Base-by-base conservation (phyloP, 2,329 filamentous ascomycete species). In the Gyromitra esculenta region DNA sequence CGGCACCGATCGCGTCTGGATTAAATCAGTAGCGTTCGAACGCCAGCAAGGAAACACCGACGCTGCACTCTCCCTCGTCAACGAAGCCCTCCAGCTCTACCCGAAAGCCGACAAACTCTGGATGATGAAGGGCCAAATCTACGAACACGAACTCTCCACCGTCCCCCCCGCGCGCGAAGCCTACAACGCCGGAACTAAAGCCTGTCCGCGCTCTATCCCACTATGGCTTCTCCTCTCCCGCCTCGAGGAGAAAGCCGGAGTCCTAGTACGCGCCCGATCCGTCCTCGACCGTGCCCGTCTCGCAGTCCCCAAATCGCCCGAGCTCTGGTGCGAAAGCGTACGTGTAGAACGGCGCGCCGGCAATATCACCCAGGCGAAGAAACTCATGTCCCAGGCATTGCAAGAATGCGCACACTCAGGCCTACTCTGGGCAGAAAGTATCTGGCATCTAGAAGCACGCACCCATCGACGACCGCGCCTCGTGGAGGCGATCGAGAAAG, bases 51-150 rank as follows among this genome's bases (percentile, higher is more conserved):
- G 91, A 72, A 91, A 96, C 80, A 87, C 87, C 35, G 93, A 97
- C 60, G 89, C 90, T 0, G 94, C 96, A 0, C 87, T 99, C 13
- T 92, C 96, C 81, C 89, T 99, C 9, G 92, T 92, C 56, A 93
- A 94, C 76, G 91, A 96, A 82, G 96, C 91, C 0, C 86, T 99
- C 45, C 91, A 94, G 79, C 88, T 93, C 8, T 99, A 97, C 85
- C 95, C 96, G 0, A 89, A 90, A 57, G 89, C 91, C 11, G 88
- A 93, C 67, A 98, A 98, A 84, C 87, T 99, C 31, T 97, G 95
- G 91, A 97, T 98, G 92, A 92, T 97, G 86, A 99, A 99, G 85
- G 96, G 96, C 0, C 96, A 99, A 82, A 96, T 98, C 78, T 99
- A 99, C 86, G 92, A 97, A 82, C 88, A 90, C 56, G 88, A 94